Evolutionary conservation across 345 rosid genomes (phyloP).

Genomic region (Aethionema arabicum): DNA sequence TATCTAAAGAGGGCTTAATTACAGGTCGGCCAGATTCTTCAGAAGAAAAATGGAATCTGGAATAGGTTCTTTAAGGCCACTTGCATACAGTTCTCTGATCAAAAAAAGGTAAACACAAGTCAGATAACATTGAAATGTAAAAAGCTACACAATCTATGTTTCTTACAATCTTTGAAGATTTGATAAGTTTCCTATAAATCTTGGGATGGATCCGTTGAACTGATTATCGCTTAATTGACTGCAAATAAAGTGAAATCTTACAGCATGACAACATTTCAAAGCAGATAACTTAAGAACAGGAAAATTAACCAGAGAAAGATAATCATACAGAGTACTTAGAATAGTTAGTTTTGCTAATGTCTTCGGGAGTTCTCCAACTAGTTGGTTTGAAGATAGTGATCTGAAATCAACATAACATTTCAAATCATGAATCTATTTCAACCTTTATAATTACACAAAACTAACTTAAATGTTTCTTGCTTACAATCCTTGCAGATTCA

Average conservation of each 20-base stretch:
- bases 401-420: conserved; percentile 29
- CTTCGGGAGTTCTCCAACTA: conserved; percentile 47
- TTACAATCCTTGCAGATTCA: conserved; percentile 45
- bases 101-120: neutral
- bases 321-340: conserved; percentile 44
- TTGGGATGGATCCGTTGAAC: conserved; percentile 66
- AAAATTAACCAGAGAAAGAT: neutral
- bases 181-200: conserved; percentile 60
- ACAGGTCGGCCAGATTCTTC: conserved; percentile 40
- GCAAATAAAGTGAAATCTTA: conserved; percentile 31
- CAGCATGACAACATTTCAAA: neutral
- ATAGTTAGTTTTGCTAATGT: conserved; percentile 41
- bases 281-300: neutral
- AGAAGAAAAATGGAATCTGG: conserved; percentile 42
- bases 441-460: neutral
- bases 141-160: neutral
- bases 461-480: neutral
- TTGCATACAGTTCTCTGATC: conserved; percentile 44
- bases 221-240: conserved; percentile 76
- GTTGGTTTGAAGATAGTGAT: conserved; percentile 42
- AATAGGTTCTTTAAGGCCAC: conserved; percentile 53
- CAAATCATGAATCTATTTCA: neutral
- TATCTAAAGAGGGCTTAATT: conserved; percentile 10
- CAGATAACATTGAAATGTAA: neutral
- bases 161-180: conserved; percentile 58